Conservation (phyloP, 106 monocot species). For the Dendrobium chrysotoxum region DNA sequence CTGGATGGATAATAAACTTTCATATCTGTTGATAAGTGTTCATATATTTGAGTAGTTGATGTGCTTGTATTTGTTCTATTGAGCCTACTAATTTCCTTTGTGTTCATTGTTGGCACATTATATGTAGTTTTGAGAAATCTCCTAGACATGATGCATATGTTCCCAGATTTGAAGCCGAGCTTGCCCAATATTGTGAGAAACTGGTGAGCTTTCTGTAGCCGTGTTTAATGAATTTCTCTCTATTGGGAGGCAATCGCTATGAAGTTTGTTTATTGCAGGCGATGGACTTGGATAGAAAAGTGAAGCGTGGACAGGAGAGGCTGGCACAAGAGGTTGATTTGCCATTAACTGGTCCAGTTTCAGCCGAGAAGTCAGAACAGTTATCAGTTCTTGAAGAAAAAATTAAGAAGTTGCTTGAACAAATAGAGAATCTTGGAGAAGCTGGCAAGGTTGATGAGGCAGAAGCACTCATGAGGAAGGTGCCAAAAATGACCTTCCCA, state of each 20-base stretch:
- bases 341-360: constrained; percentile 34
- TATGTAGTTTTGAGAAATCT: constrained; percentile 87
- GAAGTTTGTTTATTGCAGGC: constrained; percentile 38
- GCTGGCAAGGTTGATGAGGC: constrained; percentile 98
- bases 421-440: constrained; percentile 92
- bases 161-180: constrained; percentile 90
- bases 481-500: neutral
- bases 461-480: constrained; percentile 97
- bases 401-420: constrained; percentile 87
- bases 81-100: neutral
- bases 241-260: neutral
- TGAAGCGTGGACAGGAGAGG: constrained; percentile 81
- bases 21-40: neutral
- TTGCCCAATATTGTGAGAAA: constrained; percentile 90
- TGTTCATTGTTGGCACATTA: neutral
- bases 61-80: neutral
- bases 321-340: constrained; percentile 71
- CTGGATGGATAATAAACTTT: neutral
- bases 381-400: constrained; percentile 71
- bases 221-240: neutral
- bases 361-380: constrained; percentile 73
- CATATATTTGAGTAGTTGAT: neutral
- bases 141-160: constrained; percentile 75
- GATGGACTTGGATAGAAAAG: constrained; percentile 90
- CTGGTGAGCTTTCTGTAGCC: constrained; percentile 42